Percentiles rank a stretch among this genome's conserved stretches.
These are phyloP conservation scores for Aspergillus ostianus DNA, from an alignment of 495 filamentous ascomycete species.

Conservation along the genomic window DNA sequence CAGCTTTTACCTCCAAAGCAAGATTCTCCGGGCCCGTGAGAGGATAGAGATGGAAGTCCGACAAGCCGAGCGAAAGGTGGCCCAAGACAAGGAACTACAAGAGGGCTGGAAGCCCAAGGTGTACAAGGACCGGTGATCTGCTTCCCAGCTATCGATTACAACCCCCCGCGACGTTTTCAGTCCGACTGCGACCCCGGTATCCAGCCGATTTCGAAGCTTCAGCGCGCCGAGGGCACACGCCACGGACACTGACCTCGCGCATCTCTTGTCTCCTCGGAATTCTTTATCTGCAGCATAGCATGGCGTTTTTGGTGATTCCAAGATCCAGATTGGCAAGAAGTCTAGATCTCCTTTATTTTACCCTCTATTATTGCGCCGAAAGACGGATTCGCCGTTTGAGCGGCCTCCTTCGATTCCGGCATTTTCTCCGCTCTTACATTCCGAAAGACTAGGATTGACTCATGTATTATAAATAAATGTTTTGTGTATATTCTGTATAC, in stretches of 20 bases:
- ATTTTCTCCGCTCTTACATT: constrained; percentile 7
- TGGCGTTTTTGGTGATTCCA: constrained; percentile 45
- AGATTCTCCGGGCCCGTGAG: constrained; percentile 85
- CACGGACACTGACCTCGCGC: constrained; percentile 1
- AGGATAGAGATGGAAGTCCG: constrained; percentile 79
- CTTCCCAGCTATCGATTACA: neutral
- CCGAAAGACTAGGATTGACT: neutral
- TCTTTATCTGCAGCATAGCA: constrained; percentile 46
- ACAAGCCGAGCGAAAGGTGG: constrained; percentile 46
- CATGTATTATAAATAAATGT: constrained; percentile 2
- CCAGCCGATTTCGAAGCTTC: constrained; percentile 3
- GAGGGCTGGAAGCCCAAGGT: constrained; percentile 94
- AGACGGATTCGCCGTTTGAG: neutral
- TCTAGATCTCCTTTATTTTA: constrained; percentile 24
- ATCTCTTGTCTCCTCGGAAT: constrained; percentile 15
- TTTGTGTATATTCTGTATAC: neutral
- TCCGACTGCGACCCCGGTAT: constrained; percentile 5
- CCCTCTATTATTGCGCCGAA: constrained; percentile 10
- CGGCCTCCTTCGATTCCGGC: neutral
- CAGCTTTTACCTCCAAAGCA: constrained; percentile 97
- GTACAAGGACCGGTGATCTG: constrained; percentile 74
- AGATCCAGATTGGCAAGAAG: constrained; percentile 28
- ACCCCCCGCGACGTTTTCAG: neutral
- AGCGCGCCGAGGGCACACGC: constrained; percentile 1
- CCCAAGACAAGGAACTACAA: constrained; percentile 65